Percentiles rank a stretch among this genome's conserved stretches.
phyloP scores from a whole-genome alignment of 2,329 filamentous ascomycete genomes.

The Dothistroma septosporum region DNA sequence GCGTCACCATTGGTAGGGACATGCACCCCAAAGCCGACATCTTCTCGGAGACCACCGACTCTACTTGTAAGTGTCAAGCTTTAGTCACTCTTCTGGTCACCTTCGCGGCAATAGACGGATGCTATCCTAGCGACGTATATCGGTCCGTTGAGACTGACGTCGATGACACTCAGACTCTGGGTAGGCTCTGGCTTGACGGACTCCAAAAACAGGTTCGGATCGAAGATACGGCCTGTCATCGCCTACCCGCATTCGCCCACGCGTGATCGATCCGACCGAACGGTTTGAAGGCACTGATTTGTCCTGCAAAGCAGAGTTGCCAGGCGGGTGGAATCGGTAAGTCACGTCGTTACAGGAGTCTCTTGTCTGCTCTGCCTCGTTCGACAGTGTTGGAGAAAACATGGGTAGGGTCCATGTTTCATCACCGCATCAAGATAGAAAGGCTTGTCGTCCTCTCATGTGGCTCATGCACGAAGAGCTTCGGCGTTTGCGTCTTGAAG shows the following conservation, averaged over 20 bases:
- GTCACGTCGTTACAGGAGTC: constrained; percentile 11
- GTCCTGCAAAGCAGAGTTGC: constrained; percentile 18
- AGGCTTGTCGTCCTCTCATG: neutral
- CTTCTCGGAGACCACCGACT: constrained; percentile 48
- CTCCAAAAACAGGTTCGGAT: constrained; percentile 41
- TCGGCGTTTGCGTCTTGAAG: neutral
- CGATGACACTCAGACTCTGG: constrained; percentile 13
- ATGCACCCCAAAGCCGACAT: constrained; percentile 47
- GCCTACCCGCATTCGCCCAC: constrained; percentile 44
- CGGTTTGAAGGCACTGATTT: constrained; percentile 40
- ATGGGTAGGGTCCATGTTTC: no score
- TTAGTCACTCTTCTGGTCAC: constrained; percentile 36
- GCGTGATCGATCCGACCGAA: constrained; percentile 49
- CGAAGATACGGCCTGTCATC: constrained; percentile 46
- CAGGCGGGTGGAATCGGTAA: constrained; percentile 22
- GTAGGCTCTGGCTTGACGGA: constrained; percentile 38
- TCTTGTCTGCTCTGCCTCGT: neutral
- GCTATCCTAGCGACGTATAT: constrained; percentile 49
- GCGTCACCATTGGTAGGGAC: constrained; percentile 50
- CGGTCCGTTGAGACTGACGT: constrained; percentile 39
- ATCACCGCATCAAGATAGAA: no score
- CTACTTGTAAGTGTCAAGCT: constrained; percentile 45
- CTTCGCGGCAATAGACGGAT: constrained; percentile 47
- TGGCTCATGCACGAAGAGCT: neutral
- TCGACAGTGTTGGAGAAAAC: no score